Percentiles rank a stretch among this genome's conserved stretches.
phyloP scores from a whole-genome alignment of 2,329 filamentous ascomycete genomes.

The Cytospora mali region DNA sequence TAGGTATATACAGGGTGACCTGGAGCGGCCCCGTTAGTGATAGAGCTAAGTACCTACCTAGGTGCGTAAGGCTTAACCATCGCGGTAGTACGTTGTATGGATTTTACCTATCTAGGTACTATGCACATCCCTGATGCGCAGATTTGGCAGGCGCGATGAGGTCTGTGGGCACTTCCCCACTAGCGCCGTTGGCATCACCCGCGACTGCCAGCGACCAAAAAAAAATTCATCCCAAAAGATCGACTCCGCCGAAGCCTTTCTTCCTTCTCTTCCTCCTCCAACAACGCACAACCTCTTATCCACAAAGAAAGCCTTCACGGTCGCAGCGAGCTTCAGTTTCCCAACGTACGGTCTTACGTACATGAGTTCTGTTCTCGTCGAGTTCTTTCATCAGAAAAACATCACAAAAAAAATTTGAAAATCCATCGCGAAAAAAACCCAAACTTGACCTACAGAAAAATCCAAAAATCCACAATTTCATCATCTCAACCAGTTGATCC shows the following conservation, averaged over 20 bases:
- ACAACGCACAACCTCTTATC: slow-evolving; percentile 50
- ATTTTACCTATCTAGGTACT: not conserved
- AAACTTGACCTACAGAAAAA: slow-evolving; percentile 29
- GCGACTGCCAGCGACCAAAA: slow-evolving; percentile 21
- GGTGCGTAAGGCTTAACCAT: no score
- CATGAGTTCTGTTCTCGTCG: slow-evolving; percentile 63
- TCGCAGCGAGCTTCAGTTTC: slow-evolving; percentile 49
- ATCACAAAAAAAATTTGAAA: slow-evolving; percentile 64
- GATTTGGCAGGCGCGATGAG: not conserved
- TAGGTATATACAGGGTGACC: not conserved
- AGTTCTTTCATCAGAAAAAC: slow-evolving; percentile 55
- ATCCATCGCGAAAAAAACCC: slow-evolving; percentile 51
- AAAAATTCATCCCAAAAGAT: slow-evolving; percentile 27
- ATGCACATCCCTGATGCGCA: not conserved
- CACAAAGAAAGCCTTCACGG: slow-evolving; percentile 44
- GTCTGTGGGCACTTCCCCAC: slow-evolving; percentile 17
- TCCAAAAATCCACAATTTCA: slow-evolving; percentile 16
- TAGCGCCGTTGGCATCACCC: slow-evolving; percentile 15
- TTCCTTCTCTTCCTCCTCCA: slow-evolving; percentile 42
- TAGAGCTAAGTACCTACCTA: not conserved
- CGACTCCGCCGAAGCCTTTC: slow-evolving; percentile 6
- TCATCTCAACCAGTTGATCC: slow-evolving; percentile 16
- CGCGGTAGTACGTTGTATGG: no score
- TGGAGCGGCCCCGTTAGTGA: not conserved
- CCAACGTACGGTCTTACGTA: slow-evolving; percentile 56